phyloP scores from a whole-genome alignment of 495 filamentous ascomycete species.

The Acidiella bohemica region DNA sequence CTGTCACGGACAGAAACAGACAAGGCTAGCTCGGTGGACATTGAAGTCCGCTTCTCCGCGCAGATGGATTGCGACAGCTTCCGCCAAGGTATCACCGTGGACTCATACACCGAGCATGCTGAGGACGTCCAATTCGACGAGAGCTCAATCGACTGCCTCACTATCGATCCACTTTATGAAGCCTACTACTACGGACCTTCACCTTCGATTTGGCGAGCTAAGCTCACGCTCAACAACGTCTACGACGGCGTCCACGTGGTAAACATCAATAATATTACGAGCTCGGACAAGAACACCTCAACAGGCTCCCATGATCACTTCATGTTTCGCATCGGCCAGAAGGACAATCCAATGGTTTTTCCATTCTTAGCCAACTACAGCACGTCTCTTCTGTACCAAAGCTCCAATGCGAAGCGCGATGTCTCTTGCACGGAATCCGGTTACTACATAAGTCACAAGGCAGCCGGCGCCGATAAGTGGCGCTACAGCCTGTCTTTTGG shows the following conservation, averaged over 20 bases:
- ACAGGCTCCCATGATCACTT: constrained; percentile 45
- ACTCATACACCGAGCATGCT: constrained; percentile 39
- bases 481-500: constrained; percentile 53
- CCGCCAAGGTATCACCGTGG: constrained; percentile 36
- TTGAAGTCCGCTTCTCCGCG: constrained; percentile 47
- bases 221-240: constrained; percentile 42
- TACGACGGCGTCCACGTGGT: constrained; percentile 52
- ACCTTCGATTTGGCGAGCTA: constrained; percentile 42
- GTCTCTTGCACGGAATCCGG: not conserved
- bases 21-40: constrained; percentile 34
- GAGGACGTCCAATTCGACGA: constrained; percentile 31
- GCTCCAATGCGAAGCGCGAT: constrained; percentile 1
- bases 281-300: constrained; percentile 23
- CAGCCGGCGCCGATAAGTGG: constrained; percentile 50
- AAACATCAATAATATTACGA: constrained; percentile 44
- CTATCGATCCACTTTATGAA: constrained; percentile 21
- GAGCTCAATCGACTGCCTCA: constrained; percentile 34
- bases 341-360: constrained; percentile 49
- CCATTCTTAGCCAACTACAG: constrained; percentile 44
- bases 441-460: constrained; percentile 44
- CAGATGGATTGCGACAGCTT: constrained; percentile 50
- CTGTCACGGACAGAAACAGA: constrained; percentile 36
- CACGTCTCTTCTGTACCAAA: constrained; percentile 11
- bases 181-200: constrained; percentile 33
- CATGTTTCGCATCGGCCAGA: constrained; percentile 41